These are phyloP conservation scores for Solanum arcanum DNA, from an alignment of 257 asterid genomes.

Conservation along the genomic window DNA sequence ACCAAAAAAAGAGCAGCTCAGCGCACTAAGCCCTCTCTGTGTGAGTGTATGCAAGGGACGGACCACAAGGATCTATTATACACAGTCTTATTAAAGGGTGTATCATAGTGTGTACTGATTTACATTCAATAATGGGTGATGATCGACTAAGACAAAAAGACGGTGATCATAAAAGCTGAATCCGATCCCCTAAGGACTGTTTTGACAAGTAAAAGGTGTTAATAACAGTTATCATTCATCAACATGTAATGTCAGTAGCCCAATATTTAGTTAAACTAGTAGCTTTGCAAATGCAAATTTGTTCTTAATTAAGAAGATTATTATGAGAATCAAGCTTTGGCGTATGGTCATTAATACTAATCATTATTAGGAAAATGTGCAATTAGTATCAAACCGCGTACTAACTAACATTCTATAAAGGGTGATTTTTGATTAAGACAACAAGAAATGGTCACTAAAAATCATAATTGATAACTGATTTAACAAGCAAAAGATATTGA, in stretches of 20 bases:
- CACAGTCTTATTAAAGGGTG: no score
- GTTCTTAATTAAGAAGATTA: not conserved
- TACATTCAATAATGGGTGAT: not conserved
- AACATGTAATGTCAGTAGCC: not conserved
- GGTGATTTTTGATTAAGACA: not conserved
- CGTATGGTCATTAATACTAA: not conserved
- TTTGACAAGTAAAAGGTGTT: not conserved
- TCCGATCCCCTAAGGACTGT: not conserved
- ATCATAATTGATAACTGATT: not conserved
- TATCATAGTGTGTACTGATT: not conserved
- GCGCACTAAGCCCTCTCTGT: not conserved
- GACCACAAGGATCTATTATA: not conserved
- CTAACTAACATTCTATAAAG: not conserved
- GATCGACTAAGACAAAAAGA: not conserved
- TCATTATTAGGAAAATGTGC: not conserved
- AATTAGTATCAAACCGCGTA: not conserved
- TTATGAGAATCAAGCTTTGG: not conserved
- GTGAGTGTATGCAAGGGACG: not conserved
- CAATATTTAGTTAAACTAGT: not conserved
- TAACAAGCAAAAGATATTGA: not conserved
- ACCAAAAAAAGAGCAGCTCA: not conserved
- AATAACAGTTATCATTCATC: not conserved
- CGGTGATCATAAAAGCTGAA: not conserved
- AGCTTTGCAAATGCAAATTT: not conserved
- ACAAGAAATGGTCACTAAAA: not conserved